Percentiles rank a stretch among this genome's conserved stretches.
These are phyloP conservation scores for Hypholoma sublateritium DNA, from an alignment of 768 basidiomycete genomes.

Conservation along the genomic window DNA sequence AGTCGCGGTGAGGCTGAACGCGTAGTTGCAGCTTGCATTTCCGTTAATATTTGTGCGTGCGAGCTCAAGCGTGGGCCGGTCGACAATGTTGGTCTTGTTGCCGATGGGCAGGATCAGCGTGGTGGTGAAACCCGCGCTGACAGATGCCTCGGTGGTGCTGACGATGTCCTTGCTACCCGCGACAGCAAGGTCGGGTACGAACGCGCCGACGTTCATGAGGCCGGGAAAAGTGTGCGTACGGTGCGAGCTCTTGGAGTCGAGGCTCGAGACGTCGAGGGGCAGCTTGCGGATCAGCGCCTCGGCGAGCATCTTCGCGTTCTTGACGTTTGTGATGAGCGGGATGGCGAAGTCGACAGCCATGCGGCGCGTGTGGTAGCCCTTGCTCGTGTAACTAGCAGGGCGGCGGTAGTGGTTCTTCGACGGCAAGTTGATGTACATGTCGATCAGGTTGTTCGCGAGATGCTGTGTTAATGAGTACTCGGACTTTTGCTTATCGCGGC, in stretches of 20 bases:
- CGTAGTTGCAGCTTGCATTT: constrained; percentile 84
- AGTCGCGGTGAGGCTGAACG: constrained; percentile 77
- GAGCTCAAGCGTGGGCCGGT: constrained; percentile 64
- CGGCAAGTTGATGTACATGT: constrained; percentile 99
- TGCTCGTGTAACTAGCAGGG: constrained; percentile 95
- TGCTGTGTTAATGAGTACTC: constrained; percentile 98
- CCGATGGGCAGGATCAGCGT: constrained; percentile 78
- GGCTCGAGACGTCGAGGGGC: constrained; percentile 84
- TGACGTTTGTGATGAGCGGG: constrained; percentile 97
- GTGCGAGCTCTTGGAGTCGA: constrained; percentile 95
- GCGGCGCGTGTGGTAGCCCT: constrained; percentile 94
- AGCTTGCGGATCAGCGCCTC: constrained; percentile 90
- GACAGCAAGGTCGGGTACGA: constrained; percentile 70
- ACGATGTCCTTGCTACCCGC: constrained; percentile 58
- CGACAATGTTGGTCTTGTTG: constrained; percentile 58
- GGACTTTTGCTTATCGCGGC: constrained; percentile 77
- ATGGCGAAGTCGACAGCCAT: constrained; percentile 99
- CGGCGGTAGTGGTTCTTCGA: constrained; percentile 97
- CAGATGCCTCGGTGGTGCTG: constrained; percentile 74
- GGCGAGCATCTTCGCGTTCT: constrained; percentile 94
- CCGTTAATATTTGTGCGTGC: constrained; percentile 64
- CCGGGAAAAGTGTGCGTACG: constrained; percentile 90
- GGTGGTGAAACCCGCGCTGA: constrained; percentile 90
- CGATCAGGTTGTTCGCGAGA: constrained; percentile 94
- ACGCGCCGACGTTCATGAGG: constrained; percentile 84